Base-by-base conservation (phyloP, 805 yeast genomes). In the Tetrapisispora arboricola region DNA sequence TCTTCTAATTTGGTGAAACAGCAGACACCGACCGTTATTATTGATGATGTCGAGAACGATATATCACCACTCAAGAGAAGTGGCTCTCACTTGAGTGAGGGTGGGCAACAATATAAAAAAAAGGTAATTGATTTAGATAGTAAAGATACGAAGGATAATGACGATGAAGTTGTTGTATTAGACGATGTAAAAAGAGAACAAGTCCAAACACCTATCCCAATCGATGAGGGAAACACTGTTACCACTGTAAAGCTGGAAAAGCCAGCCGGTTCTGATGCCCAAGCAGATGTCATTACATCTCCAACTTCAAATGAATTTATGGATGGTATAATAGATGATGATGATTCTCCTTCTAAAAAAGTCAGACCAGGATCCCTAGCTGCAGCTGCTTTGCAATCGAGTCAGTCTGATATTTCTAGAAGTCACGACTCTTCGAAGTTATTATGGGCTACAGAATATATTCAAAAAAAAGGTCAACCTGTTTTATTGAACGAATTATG, bases 391-490 rank as follows among this genome's bases (percentile, higher is more conserved):
- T 44, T 55, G 26, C 57, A 54, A 38, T 54, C 57, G 1, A 47
- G 48, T n/a, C 61, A 56, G 29, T 44, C 53, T 10, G 57, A 49
- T 39, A 52, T 56, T 13, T 53, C 59, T 3, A 51, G 53, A 43
- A 52, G 57, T 37, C 94, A 84, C 58, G 72, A 82, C 42, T 84
- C 95, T 4, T 88, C 96, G 4, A 85, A 86, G 58, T 70, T 92
- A 40, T 80, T 85, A 54, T 75, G 87, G 57, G 96, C 97, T 1
- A 92, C 92, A 16, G 97, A 92, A 57, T 84, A 78, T 57, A 78
- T 92, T 45, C 88, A 86, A 54, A 64, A 62, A 63, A 58, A 64
- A 42, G 94, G 84, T 48, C 61, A 70, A 19, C 86, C 96, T 0
- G 78, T 88, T 1, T 61, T 76, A 6, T 70, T 85, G 6, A 66